Percentiles rank a stretch among this genome's conserved stretches.
Evolutionary conservation across 352 stramenopile genomes (phyloP).

Genomic region (Proteromonas lacertae): DNA sequence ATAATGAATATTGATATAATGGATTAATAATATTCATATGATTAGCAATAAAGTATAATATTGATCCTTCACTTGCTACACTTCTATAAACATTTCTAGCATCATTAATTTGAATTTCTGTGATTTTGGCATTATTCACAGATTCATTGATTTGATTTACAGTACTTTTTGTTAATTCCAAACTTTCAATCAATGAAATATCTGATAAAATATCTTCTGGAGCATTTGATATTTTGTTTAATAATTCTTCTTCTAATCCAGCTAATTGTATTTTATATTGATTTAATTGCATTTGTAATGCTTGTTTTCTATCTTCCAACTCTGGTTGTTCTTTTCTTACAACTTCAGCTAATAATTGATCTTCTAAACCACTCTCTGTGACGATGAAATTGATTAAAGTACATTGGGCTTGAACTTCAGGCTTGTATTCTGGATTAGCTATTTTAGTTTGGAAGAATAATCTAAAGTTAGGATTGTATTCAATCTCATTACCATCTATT

Average conservation of each 20-base stretch:
- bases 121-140: constrained; percentile 33
- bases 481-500: constrained; percentile 67
- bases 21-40: constrained; percentile 38
- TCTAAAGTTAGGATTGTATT: constrained; percentile 54
- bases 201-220: constrained; percentile 38
- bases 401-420: constrained; percentile 30
- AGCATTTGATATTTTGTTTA: constrained; percentile 38
- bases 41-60: constrained; percentile 50
- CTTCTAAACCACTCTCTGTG: constrained; percentile 41
- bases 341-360: constrained; percentile 46
- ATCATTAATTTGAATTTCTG: constrained; percentile 42
- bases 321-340: constrained; percentile 50
- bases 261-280: constrained; percentile 42
- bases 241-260: constrained; percentile 30
- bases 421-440: constrained; percentile 63
- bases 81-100: constrained; percentile 51
- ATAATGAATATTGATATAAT: constrained; percentile 52
- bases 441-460: constrained; percentile 71
- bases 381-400: constrained; percentile 67
- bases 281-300: constrained; percentile 33
- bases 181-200: constrained; percentile 27
- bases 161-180: constrained; percentile 47
- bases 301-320: constrained; percentile 43
- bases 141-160: constrained; percentile 49
- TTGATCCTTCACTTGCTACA: constrained; percentile 34